Evolutionary conservation across 106 monocot genomes (phyloP).

Genomic region (Chionographis japonica): DNA sequence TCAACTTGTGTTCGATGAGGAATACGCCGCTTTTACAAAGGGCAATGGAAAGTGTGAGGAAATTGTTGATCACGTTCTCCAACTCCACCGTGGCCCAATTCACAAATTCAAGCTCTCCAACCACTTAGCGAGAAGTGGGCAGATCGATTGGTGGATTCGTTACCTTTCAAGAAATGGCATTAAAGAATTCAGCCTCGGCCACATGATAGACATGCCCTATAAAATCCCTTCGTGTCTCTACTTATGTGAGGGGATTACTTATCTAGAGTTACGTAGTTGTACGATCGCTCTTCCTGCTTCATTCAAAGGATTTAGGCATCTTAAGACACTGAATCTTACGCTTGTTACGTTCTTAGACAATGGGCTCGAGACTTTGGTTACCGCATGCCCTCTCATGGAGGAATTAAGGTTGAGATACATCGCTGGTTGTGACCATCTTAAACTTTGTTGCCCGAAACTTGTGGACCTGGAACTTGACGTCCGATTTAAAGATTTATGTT

Average conservation of each 20-base stretch:
- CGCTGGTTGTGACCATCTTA: background rate
- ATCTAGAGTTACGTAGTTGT: constrained; percentile 3
- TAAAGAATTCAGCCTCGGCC: constrained; percentile 6
- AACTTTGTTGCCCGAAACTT: background rate
- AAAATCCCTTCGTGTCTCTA: constrained; percentile 9
- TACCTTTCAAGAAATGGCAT: constrained; percentile 18
- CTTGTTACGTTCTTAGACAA: background rate
- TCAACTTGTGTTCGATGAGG: background rate
- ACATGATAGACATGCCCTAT: background rate
- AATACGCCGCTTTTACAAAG: background rate
- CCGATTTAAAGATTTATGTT: constrained; percentile 1
- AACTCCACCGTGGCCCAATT: constrained; percentile 9
- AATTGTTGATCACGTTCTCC: constrained; percentile 10
- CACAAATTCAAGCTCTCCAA: constrained; percentile 2
- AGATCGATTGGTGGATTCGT: constrained; percentile 15
- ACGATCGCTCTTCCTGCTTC: background rate
- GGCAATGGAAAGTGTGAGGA: background rate
- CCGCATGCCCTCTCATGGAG: background rate
- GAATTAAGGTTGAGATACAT: background rate
- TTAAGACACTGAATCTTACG: background rate
- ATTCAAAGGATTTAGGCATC: constrained; percentile 9
- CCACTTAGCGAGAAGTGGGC: background rate
- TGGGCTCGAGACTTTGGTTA: background rate
- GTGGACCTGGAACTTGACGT: constrained; percentile 2
- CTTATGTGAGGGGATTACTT: background rate